Percentiles rank a stretch among this genome's conserved stretches.
Conservation (phyloP, 352 stramenopile genomes). For the Stramenopiles sp. region DNA sequence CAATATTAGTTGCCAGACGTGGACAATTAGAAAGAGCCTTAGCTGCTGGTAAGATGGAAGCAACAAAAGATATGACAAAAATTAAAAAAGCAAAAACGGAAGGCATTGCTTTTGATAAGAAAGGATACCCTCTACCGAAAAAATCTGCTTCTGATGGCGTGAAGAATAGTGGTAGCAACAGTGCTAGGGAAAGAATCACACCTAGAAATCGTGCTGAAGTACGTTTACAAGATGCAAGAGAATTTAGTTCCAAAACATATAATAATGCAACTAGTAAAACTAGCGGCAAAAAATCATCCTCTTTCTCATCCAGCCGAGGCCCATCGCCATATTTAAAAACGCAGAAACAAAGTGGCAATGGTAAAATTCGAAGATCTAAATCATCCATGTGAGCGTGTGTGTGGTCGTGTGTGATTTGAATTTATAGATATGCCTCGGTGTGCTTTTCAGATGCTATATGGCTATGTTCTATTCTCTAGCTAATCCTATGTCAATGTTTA, state of each 20-base stretch:
- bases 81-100: not conserved
- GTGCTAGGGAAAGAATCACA: not conserved
- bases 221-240: not conserved
- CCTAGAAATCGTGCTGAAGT: not conserved
- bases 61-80: not conserved
- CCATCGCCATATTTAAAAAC: not conserved
- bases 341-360: not conserved
- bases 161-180: not conserved
- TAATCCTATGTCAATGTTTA: no score
- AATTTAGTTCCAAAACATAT: not conserved
- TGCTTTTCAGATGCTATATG: no score
- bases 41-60: not conserved
- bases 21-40: not conserved
- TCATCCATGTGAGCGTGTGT: no score
- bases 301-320: not conserved
- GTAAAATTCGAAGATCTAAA: not conserved
- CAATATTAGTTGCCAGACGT: not conserved
- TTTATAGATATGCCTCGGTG: no score
- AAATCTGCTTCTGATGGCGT: not conserved
- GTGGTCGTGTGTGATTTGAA: no score
- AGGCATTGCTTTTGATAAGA: not conserved
- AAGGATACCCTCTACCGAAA: not conserved
- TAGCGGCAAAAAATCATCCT: not conserved
- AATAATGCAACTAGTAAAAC: not conserved
- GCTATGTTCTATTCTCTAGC: no score